A percentile compares a stretch with the other conserved stretches of the same genome.
phyloP scores from a whole-genome alignment of 1,139 yeast genomes.

The Lodderomyces orthopsilosis region DNA sequence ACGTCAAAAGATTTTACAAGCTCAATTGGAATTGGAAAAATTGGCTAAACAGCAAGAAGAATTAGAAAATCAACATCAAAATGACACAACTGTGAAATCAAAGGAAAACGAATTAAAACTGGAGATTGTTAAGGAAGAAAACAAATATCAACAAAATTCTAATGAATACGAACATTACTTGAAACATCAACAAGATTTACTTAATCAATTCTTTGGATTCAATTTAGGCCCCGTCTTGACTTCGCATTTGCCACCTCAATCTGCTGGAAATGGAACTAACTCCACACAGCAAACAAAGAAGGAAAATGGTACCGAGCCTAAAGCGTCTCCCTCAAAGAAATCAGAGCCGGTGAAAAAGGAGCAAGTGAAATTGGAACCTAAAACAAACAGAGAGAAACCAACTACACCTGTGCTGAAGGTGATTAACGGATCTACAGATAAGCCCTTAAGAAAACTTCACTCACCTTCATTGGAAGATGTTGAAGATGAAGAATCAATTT shows the following conservation, averaged over 20 bases:
- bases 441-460: neutral
- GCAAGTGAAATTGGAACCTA: constrained; percentile 4
- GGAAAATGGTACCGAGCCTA: constrained; percentile 10
- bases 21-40: constrained; percentile 8
- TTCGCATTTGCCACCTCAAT: constrained; percentile 1
- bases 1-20: constrained; percentile 5
- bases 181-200: constrained; percentile 20
- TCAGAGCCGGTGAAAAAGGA: neutral
- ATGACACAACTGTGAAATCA: neutral
- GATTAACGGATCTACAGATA: neutral
- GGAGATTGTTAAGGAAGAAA: neutral
- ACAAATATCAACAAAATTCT: neutral
- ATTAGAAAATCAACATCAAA: constrained; percentile 13
- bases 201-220: constrained; percentile 21
- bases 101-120: constrained; percentile 1
- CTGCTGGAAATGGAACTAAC: neutral
- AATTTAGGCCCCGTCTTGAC: constrained; percentile 12
- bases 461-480: constrained; percentile 40
- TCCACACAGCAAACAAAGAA: neutral
- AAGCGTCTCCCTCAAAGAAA: constrained; percentile 5
- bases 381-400: neutral
- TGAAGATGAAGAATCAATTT: constrained; percentile 45
- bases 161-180: constrained; percentile 11
- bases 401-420: neutral
- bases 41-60: constrained; percentile 17